These are phyloP conservation scores for Syzygium grande DNA, from an alignment of 345 rosid genomes.

Conservation along the genomic window DNA sequence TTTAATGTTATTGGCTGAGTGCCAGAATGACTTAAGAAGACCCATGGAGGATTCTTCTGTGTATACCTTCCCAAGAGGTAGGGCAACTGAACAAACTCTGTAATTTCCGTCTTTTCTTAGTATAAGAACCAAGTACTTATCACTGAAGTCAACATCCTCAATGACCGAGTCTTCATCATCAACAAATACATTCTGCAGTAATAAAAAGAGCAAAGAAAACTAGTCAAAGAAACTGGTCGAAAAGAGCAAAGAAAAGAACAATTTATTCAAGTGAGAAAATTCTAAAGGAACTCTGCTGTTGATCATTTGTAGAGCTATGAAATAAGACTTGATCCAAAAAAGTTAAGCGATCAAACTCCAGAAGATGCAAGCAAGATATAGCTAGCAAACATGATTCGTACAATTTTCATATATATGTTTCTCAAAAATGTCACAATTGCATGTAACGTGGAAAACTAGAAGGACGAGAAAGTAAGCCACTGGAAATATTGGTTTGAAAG, in stretches of 20 bases:
- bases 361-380: not conserved
- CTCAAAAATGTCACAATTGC: not conserved
- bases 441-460: not conserved
- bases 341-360: not conserved
- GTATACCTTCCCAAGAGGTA: slow-evolving; percentile 64
- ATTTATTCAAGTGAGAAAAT: not conserved
- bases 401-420: not conserved
- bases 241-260: not conserved
- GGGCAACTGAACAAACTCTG: slow-evolving; percentile 64
- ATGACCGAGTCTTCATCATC: slow-evolving; percentile 43
- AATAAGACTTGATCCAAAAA: not conserved
- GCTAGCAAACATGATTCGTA: not conserved
- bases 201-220: not conserved
- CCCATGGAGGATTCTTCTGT: not conserved
- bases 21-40: not conserved
- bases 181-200: slow-evolving; percentile 49
- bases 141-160: slow-evolving; percentile 89
- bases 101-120: slow-evolving; percentile 44
- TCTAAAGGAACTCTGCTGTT: not conserved
- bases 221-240: not conserved
- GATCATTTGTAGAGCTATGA: not conserved
- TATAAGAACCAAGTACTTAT: slow-evolving; percentile 55
- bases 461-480: not conserved
- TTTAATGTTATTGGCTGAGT: not conserved
- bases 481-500: not conserved